These are phyloP conservation scores for Pestalotiopsis sp. DNA, from an alignment of 2,329 filamentous ascomycete genomes.

Conservation along the genomic window DNA sequence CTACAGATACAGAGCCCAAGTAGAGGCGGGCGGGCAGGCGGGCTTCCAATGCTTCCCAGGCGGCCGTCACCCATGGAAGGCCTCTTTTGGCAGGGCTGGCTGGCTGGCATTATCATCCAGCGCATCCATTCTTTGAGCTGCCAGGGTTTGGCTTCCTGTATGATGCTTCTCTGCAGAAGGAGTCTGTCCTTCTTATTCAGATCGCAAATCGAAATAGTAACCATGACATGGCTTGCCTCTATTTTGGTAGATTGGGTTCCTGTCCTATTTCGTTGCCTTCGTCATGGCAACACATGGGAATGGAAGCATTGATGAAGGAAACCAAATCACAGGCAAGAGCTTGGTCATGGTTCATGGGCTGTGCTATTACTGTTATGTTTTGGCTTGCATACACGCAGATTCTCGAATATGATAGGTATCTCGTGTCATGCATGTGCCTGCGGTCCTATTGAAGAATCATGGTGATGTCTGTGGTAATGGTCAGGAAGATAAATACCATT, in stretches of 20 bases:
- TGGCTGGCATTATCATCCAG: background rate
- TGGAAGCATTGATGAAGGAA: background rate
- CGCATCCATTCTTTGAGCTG: background rate
- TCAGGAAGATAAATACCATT: background rate
- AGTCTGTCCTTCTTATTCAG: background rate
- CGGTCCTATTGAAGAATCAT: background rate
- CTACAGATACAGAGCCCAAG: too few species aligned
- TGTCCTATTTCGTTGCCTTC: background rate
- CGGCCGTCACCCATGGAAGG: background rate
- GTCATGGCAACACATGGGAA: background rate
- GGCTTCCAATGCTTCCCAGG: background rate
- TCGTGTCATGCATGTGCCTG: background rate
- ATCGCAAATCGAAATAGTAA: background rate
- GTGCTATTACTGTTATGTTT: background rate
- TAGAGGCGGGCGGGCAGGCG: background rate
- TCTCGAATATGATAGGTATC: background rate
- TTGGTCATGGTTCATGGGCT: background rate
- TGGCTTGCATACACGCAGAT: background rate
- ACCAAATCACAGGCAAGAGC: background rate
- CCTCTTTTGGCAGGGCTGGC: background rate
- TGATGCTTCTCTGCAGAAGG: constrained; percentile 1
- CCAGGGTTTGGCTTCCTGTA: constrained; percentile 1
- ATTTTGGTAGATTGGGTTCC: background rate
- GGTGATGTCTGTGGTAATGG: background rate
- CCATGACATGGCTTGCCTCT: background rate